Conservation (phyloP, 1,284 basidiomycete genomes). For the Volvariella volvacea region DNA sequence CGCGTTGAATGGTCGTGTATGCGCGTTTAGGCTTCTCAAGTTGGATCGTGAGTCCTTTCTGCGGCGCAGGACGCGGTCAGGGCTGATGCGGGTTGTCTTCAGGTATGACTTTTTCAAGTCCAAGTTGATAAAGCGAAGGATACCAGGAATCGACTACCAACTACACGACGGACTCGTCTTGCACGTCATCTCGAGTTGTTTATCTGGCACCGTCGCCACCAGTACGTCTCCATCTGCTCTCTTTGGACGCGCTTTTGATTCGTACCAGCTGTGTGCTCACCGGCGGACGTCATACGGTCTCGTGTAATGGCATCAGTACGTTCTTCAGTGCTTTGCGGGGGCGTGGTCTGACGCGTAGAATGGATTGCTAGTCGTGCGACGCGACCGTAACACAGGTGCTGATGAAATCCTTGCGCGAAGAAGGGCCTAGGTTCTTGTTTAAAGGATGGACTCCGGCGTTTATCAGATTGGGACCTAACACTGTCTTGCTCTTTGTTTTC, state of each 20-base stretch:
- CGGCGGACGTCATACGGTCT: conserved; percentile 81
- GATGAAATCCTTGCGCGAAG: conserved; percentile 52
- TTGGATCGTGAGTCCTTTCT: conserved; percentile 78
- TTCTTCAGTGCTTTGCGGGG: conserved; percentile 8
- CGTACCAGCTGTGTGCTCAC: conserved; percentile 72
- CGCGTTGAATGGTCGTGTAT: conserved; percentile 4
- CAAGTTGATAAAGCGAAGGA: conserved; percentile 45
- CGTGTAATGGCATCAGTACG: conserved; percentile 69
- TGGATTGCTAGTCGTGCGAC: conserved; percentile 35
- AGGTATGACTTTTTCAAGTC: conserved; percentile 89
- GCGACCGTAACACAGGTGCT: conserved; percentile 45
- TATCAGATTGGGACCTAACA: conserved; percentile 79
- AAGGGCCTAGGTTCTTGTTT: conserved; percentile 81
- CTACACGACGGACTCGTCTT: conserved; percentile 64
- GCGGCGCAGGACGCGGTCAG: no score
- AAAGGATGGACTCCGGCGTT: conserved; percentile 88
- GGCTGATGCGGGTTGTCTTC: conserved; percentile 9
- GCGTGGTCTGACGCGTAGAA: neutral
- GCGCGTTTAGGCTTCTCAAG: conserved; percentile 63
- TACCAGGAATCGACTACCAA: conserved; percentile 57
- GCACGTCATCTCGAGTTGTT: conserved; percentile 57
- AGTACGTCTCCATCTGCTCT: conserved; percentile 38
- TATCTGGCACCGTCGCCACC: conserved; percentile 84
- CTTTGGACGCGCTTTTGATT: conserved; percentile 4
- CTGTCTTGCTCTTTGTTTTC: conserved; percentile 79